Conservation (phyloP, 768 basidiomycete species). For the Kondoa malvinella region DNA sequence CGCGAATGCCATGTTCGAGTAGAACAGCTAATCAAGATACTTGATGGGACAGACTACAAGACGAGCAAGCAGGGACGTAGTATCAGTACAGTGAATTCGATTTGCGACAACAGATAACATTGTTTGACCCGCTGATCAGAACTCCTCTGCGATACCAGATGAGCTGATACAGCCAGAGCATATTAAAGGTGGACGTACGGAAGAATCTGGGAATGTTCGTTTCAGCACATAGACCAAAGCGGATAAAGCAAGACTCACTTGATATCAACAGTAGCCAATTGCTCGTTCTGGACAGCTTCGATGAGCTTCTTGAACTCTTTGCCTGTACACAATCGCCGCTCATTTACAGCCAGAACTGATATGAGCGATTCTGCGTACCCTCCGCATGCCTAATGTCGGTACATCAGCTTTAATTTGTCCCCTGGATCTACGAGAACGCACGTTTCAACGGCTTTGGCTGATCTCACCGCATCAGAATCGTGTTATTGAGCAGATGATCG, state of each 20-base stretch:
- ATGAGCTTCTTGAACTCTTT: neutral
- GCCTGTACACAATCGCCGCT: neutral
- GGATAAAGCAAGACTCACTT: neutral
- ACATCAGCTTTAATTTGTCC: neutral
- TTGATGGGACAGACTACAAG: too few species aligned
- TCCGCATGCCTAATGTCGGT: neutral
- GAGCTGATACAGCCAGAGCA: neutral
- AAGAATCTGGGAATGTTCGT: neutral
- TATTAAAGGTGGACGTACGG: neutral
- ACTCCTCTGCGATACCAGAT: neutral
- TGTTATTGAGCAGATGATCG: neutral
- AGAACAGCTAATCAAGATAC: too few species aligned
- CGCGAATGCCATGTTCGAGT: neutral
- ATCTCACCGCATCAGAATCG: neutral
- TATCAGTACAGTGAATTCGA: too few species aligned
- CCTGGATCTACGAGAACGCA: neutral
- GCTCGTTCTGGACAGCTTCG: neutral
- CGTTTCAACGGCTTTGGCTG: neutral
- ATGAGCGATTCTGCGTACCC: too few species aligned
- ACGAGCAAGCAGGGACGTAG: too few species aligned
- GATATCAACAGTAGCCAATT: neutral
- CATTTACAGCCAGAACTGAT: neutral
- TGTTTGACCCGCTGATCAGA: neutral
- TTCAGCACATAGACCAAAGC: neutral
- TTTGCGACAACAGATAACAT: neutral